phyloP scores from a whole-genome alignment of 139 green algal species.

The Pedinophyceae sp. region DNA sequence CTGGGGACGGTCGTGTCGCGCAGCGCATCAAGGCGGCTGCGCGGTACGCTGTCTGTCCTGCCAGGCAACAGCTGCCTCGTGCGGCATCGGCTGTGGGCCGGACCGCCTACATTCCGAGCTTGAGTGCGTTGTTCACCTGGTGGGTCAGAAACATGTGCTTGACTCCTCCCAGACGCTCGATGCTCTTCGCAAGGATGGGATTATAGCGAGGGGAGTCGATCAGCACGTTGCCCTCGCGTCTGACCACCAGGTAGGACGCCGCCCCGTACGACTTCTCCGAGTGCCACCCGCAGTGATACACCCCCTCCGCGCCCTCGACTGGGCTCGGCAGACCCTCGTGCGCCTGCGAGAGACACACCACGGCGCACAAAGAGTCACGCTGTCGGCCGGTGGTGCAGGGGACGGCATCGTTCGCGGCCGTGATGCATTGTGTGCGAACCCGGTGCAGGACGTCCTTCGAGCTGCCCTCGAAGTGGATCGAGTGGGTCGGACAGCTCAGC shows the following conservation, averaged over 20 bases:
- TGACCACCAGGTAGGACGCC: constrained; percentile 39
- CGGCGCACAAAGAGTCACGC: neutral
- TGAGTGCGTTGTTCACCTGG: no score
- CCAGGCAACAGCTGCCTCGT: neutral
- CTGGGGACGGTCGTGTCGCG: no score
- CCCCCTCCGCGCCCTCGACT: constrained; percentile 18
- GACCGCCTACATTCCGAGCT: no score
- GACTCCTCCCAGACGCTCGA: constrained; percentile 47
- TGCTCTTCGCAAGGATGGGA: constrained; percentile 31
- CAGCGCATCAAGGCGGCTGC: no score
- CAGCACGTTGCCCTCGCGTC: constrained; percentile 51
- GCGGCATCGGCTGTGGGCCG: neutral
- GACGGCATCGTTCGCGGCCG: neutral
- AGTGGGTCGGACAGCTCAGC: constrained; percentile 59
- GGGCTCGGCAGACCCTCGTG: constrained; percentile 32
- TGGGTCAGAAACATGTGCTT: constrained; percentile 62
- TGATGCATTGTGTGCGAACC: no score
- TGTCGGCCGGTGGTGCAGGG: neutral
- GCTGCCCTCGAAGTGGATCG: no score
- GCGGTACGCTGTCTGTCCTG: no score
- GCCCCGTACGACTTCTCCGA: constrained; percentile 38
- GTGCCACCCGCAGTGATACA: constrained; percentile 42
- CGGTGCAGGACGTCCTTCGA: no score
- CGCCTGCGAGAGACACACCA: constrained; percentile 9
- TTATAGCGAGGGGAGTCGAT: constrained; percentile 54